Evolutionary conservation across 169 alveolate species (phyloP).

Genomic region (Besnoitia besnoiti): DNA sequence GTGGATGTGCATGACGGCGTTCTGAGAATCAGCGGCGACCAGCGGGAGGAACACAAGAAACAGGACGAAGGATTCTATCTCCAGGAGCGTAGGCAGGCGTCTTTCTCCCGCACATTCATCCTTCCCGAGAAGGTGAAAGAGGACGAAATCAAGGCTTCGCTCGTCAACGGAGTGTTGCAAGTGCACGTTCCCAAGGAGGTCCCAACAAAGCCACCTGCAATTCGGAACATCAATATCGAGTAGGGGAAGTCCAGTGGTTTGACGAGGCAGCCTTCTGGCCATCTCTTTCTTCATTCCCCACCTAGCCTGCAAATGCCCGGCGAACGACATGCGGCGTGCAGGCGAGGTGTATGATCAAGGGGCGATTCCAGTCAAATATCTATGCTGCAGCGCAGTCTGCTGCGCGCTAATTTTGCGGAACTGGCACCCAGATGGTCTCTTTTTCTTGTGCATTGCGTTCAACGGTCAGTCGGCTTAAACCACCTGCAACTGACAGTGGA

Average conservation of each 20-base stretch:
- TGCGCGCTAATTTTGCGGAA: too few relatives aligned
- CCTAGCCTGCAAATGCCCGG: too few relatives aligned
- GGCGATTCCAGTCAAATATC: too few relatives aligned
- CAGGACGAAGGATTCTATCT: conserved; percentile 31
- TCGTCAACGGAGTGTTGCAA: conserved; percentile 66
- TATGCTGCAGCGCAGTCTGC: too few relatives aligned
- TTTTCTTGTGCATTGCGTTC: too few relatives aligned
- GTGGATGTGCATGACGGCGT: conserved; percentile 53
- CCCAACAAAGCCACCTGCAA: neutral
- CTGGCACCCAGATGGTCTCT: too few relatives aligned
- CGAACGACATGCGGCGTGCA: too few relatives aligned
- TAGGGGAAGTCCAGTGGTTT: neutral
- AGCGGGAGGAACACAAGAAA: neutral
- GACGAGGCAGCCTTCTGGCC: too few relatives aligned
- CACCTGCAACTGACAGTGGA: too few relatives aligned
- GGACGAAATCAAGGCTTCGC: conserved; percentile 50
- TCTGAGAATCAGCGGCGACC: conserved; percentile 35
- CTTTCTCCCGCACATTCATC: conserved; percentile 38
- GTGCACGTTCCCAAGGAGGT: conserved; percentile 47
- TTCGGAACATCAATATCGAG: neutral
- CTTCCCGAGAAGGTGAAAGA: conserved; percentile 42
- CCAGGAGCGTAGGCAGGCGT: conserved; percentile 51
- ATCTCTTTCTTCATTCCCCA: too few relatives aligned
- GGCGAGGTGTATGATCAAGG: too few relatives aligned
- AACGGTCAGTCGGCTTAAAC: too few relatives aligned